Evolutionary conservation across 148 eudicot species (phyloP).

Genomic region (Selenicereus undatus): DNA sequence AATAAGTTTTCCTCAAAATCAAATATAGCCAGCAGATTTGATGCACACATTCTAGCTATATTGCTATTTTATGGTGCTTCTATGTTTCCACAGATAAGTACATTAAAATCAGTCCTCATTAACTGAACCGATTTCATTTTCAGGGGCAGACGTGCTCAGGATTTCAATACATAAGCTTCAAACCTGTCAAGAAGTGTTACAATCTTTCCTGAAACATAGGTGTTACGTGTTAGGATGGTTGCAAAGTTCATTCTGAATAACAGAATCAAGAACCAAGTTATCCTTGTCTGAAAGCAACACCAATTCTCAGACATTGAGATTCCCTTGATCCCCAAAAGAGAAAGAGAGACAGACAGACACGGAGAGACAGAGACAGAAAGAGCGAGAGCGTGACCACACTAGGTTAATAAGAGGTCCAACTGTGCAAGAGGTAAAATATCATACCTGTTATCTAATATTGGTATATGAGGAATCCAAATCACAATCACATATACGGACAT

Average conservation of each 20-base stretch:
- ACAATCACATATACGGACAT: not conserved
- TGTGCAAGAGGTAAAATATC: not conserved
- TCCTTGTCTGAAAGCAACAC: not conserved
- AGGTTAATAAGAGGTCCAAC: no score
- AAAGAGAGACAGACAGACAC: no score
- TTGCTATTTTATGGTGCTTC: not conserved
- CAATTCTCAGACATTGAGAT: no score
- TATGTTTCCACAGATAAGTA: not conserved
- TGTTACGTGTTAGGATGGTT: no score
- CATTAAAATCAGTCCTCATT: not conserved
- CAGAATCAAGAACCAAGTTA: not conserved
- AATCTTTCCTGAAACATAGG: not conserved
- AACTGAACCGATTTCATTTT: not conserved
- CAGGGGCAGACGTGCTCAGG: not conserved
- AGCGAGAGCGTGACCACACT: no score
- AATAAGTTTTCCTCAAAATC: not conserved
- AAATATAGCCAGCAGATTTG: not conserved
- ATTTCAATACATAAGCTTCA: not conserved
- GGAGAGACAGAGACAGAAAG: no score
- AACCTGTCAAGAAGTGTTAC: not conserved
- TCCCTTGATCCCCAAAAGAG: no score
- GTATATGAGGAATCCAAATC: not conserved
- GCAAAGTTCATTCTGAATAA: not conserved
- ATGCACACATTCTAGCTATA: not conserved
- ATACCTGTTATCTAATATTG: not conserved